These are phyloP conservation scores for Podospora conica DNA, from an alignment of 495 filamentous ascomycete species.

Conservation along the genomic window DNA sequence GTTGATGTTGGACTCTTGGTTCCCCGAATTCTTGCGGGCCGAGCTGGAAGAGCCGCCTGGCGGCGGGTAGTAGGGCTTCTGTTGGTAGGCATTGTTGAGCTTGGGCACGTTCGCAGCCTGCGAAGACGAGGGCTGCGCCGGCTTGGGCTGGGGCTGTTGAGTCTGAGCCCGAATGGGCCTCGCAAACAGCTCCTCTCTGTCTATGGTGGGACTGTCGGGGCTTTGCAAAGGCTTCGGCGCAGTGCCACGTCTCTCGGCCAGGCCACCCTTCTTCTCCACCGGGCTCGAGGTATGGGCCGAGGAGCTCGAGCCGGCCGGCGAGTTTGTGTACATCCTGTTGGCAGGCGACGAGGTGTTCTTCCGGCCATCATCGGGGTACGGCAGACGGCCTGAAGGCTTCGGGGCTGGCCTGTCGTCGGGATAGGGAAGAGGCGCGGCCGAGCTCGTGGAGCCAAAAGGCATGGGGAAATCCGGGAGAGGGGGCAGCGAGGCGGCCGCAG, in stretches of 20 bases:
- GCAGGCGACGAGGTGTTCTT: slow-evolving; percentile 26
- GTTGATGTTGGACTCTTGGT: slow-evolving; percentile 52
- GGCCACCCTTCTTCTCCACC: slow-evolving; percentile 45
- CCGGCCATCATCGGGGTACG: slow-evolving; percentile 42
- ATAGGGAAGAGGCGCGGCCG: slow-evolving; percentile 63
- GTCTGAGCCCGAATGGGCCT: slow-evolving; percentile 38
- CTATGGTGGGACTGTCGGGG: slow-evolving; percentile 63
- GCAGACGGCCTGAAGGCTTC: slow-evolving; percentile 33
- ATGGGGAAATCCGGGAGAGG: slow-evolving; percentile 47
- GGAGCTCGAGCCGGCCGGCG: slow-evolving; percentile 28
- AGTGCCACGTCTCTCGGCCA: slow-evolving; percentile 68
- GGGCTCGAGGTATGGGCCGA: slow-evolving; percentile 38
- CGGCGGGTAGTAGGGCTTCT: slow-evolving; percentile 45
- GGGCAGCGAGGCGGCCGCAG: slow-evolving; percentile 29
- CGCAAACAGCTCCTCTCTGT: slow-evolving; percentile 66
- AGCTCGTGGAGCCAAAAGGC: slow-evolving; percentile 58
- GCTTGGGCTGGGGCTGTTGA: slow-evolving; percentile 11
- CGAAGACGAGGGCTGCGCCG: slow-evolving; percentile 8
- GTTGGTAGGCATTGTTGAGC: slow-evolving; percentile 43
- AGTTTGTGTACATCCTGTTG: slow-evolving; percentile 31
- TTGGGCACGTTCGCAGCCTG: slow-evolving; percentile 22
- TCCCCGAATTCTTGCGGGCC: slow-evolving; percentile 17
- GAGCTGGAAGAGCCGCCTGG: slow-evolving; percentile 30
- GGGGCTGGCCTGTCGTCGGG: slow-evolving; percentile 59
- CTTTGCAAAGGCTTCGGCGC: slow-evolving; percentile 67